Evolutionary conservation across 2,329 filamentous ascomycete species (phyloP).

Genomic region (Neurospora sp.): DNA sequence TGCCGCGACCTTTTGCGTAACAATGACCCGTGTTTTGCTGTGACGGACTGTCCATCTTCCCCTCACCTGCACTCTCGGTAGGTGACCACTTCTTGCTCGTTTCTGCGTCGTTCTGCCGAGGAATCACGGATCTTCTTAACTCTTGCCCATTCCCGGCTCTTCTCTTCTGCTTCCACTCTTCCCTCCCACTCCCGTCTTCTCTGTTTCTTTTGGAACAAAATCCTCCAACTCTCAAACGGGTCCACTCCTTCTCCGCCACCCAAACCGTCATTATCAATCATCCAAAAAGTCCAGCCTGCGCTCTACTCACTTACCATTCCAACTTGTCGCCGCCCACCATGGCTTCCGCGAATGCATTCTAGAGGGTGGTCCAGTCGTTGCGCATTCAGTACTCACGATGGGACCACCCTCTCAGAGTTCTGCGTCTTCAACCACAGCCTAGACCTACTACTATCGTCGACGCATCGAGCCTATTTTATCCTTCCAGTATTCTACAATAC

Average conservation of each 20-base stretch:
- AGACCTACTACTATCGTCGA: background rate
- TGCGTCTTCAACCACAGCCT: conserved; percentile 21
- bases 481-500: background rate
- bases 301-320: conserved; percentile 19
- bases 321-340: conserved; percentile 28
- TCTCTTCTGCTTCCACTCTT: background rate
- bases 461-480: background rate
- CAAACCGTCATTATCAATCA: conserved; percentile 1
- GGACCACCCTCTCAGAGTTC: conserved; percentile 42
- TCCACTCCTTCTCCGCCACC: conserved; percentile 2
- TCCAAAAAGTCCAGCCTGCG: background rate
- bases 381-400: conserved; percentile 35
- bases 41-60: background rate
- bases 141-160: background rate
- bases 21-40: background rate
- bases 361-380: conserved; percentile 42
- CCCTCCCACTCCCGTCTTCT: background rate
- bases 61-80: background rate
- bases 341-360: conserved; percentile 36
- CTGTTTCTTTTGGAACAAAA: background rate
- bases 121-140: background rate
- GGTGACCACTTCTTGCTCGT: background rate
- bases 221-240: background rate
- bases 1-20: background rate
- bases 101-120: background rate